Conservation (phyloP, 257 asterid genomes). For the Misopates orontium region DNA sequence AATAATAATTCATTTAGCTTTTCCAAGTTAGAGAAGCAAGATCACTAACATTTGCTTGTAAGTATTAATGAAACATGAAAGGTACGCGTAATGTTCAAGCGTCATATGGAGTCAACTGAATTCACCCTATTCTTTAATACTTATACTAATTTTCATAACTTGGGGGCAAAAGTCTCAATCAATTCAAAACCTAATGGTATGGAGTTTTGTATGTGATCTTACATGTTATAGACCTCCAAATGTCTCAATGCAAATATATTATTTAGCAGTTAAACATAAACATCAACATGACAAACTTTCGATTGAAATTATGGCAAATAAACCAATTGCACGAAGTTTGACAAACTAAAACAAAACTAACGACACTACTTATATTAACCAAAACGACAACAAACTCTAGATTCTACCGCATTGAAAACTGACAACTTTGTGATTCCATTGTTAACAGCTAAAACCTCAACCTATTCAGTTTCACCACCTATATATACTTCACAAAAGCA, state of each 20-base stretch:
- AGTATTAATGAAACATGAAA: no score
- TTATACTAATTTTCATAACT: no score
- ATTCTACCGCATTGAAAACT: conserved; percentile 10
- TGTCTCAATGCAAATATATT: not conserved
- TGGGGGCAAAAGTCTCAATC: no score
- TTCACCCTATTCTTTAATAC: no score
- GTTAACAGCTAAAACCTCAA: conserved; percentile 9
- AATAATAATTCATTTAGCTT: no score
- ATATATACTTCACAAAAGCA: conserved; percentile 26
- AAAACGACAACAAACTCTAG: conserved; percentile 6
- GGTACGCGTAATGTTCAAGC: no score
- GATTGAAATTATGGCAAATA: not conserved
- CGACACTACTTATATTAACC: not conserved
- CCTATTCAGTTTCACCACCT: not conserved
- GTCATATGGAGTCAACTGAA: no score
- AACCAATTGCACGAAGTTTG: not conserved
- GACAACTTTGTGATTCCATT: not conserved
- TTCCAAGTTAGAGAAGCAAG: no score
- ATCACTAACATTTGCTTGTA: no score
- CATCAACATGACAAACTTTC: not conserved
- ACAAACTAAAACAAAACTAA: conserved; percentile 1
- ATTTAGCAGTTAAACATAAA: not conserved
- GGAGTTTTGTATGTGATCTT: no score
- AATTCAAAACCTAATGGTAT: no score
- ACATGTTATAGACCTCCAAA: no score